A percentile compares a stretch with the other conserved stretches of the same genome.
Evolutionary conservation across 495 filamentous ascomycete species (phyloP).

Genomic region (Pseudoneurospora amorphoporcata): DNA sequence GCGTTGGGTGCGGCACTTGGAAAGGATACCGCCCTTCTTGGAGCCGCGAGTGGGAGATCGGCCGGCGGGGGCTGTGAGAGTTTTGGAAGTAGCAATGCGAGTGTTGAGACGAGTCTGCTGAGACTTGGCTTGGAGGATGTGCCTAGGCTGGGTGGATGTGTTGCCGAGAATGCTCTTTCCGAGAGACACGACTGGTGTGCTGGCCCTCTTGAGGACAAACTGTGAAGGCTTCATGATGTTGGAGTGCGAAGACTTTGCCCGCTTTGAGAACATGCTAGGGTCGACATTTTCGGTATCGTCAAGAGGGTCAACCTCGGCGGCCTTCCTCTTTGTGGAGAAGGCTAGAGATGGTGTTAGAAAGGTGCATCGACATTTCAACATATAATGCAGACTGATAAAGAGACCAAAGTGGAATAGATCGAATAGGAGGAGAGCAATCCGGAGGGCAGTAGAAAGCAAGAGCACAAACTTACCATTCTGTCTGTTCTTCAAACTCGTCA

Average conservation of each 20-base stretch:
- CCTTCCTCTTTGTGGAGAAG: conserved; percentile 36
- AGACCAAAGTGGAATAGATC: conserved; percentile 4
- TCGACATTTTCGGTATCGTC: conserved; percentile 75
- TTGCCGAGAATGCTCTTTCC: conserved; percentile 16
- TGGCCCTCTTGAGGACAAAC: conserved; percentile 35
- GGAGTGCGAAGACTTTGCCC: conserved; percentile 51
- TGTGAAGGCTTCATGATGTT: conserved; percentile 33
- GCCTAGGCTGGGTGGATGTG: conserved; percentile 25
- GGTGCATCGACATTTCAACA: background rate
- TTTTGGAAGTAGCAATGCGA: conserved; percentile 28
- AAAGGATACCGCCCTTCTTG: conserved; percentile 47
- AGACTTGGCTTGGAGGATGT: conserved; percentile 36
- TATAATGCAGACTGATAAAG: background rate
- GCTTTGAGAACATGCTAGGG: conserved; percentile 56
- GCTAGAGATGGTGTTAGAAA: conserved; percentile 21
- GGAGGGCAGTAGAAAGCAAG: background rate
- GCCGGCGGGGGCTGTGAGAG: conserved; percentile 46
- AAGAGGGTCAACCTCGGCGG: conserved; percentile 34
- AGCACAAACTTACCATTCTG: conserved; percentile 49
- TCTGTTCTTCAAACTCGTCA: conserved; percentile 50
- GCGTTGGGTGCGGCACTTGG: conserved; percentile 48
- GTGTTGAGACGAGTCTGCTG: conserved; percentile 33
- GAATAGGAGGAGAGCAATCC: background rate
- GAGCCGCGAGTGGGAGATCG: conserved; percentile 49
- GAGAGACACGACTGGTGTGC: conserved; percentile 17